These are phyloP conservation scores for Naematelia aurantialba DNA, from an alignment of 768 basidiomycete genomes.

Conservation along the genomic window DNA sequence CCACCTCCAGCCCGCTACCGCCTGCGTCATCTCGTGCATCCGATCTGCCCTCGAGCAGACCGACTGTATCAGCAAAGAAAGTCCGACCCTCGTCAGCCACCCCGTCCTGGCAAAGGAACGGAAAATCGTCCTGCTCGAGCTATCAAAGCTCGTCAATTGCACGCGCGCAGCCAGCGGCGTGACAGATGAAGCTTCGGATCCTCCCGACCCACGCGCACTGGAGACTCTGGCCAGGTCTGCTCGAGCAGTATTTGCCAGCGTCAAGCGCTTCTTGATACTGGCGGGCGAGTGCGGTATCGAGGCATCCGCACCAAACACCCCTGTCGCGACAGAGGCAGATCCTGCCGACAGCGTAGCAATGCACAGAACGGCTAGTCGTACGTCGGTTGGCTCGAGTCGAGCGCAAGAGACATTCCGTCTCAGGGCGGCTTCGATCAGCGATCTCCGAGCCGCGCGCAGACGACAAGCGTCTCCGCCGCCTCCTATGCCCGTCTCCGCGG, in stretches of 20 bases:
- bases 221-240: constrained; percentile 45
- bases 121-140: constrained; percentile 71
- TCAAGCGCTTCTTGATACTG: constrained; percentile 66
- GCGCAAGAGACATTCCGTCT: constrained; percentile 34
- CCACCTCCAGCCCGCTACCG: constrained; percentile 91
- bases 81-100: constrained; percentile 64
- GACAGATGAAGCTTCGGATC: constrained; percentile 3
- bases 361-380: neutral
- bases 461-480: constrained; percentile 31
- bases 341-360: neutral
- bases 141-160: constrained; percentile 69
- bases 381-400: constrained; percentile 12
- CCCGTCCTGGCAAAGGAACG: constrained; percentile 70
- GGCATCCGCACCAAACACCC: neutral
- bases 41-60: constrained; percentile 77
- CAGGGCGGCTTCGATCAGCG: constrained; percentile 25
- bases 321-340: neutral
- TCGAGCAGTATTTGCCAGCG: constrained; percentile 73
- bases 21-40: constrained; percentile 90
- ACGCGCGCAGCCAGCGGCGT: constrained; percentile 33
- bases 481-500: constrained; percentile 24
- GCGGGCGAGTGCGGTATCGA: constrained; percentile 50
- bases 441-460: constrained; percentile 29
- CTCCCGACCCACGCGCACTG: constrained; percentile 15
- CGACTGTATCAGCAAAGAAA: constrained; percentile 78